Base-by-base conservation (phyloP, 768 basidiomycete genomes). In the button mushroom (Agaricus bisporus) region DNA sequence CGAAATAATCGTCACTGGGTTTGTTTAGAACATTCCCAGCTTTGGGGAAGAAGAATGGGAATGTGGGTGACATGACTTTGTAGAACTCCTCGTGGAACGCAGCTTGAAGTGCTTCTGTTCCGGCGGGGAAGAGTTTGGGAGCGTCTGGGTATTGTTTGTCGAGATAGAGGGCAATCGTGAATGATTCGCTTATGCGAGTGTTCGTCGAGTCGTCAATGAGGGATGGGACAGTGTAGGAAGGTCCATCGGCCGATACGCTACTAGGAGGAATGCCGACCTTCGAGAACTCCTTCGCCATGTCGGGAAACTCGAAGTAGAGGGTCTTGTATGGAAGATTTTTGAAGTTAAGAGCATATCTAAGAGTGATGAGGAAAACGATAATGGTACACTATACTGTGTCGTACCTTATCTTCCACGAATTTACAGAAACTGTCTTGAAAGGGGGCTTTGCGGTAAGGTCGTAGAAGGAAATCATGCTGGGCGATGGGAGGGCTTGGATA, bases 141-240 rank as follows among this genome's bases (percentile, higher is more conserved):
- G 67, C 66, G 38, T 66, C 59, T 0, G 75, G 72, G 63, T 74
- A 79, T 1, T 62, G 60, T 2, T 68, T 62, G 48, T 79, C 78
- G 51, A 79, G 65, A 61, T 80, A 77, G 10, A 67, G 54, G 0
- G 69, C 75, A 51, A 79, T 78, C 47, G 51, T 58, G 29, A 64
- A 52, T 0, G 76, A 74, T 12, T 80, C 73, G 9, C 65, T 51
- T 22, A 78, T 42, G 6, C 60, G 46, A 0, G 56, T 54, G 6
- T 62, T 60, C 20, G 75, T 73, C 44, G 58, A 58, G 0, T 69
- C 69, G 60, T 79, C 78, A 47, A 70, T 62, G 49, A 81, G 73
- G 36, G 71, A 60, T 3, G 78, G 78, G 0, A 76, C 56, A 12
- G 74, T 78, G 61, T 74, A 74, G 29, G 54, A 49, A 3, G 57